These are phyloP conservation scores for Pseudonitzschia pungens DNA, from an alignment of 108 stramenopile genomes.

Conservation along the genomic window DNA sequence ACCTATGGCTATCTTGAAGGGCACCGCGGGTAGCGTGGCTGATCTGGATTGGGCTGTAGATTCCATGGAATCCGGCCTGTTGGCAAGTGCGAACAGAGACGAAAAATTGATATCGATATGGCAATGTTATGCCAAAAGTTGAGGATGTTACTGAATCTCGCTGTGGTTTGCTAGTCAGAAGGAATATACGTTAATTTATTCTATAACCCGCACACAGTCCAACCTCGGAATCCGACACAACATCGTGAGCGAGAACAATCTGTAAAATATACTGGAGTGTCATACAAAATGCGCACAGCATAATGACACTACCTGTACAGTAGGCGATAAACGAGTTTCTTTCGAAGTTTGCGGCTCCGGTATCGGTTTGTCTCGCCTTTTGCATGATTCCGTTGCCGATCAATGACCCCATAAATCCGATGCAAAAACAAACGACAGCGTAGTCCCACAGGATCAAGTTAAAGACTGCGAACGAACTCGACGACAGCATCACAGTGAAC, in stretches of 20 bases:
- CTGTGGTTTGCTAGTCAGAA: not conserved
- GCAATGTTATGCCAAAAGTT: slow-evolving; percentile 45
- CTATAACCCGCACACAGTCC: slow-evolving; percentile 46
- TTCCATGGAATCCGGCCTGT: slow-evolving; percentile 53
- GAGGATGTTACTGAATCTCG: not conserved
- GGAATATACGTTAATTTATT: slow-evolving; percentile 17
- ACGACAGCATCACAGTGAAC: slow-evolving; percentile 87
- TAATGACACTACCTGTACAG: slow-evolving; percentile 91
- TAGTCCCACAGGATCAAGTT: slow-evolving; percentile 86
- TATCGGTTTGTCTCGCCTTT: slow-evolving; percentile 32
- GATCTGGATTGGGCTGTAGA: slow-evolving; percentile 79
- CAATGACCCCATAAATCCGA: slow-evolving; percentile 84
- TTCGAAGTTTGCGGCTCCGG: slow-evolving; percentile 61
- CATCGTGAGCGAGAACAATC: slow-evolving; percentile 22
- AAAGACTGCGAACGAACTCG: slow-evolving; percentile 94
- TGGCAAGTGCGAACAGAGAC: slow-evolving; percentile 64
- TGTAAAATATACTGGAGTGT: slow-evolving; percentile 64
- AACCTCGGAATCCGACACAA: slow-evolving; percentile 14
- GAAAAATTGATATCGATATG: slow-evolving; percentile 66
- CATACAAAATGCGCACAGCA: slow-evolving; percentile 83
- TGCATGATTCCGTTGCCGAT: slow-evolving; percentile 88
- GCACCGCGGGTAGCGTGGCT: slow-evolving; percentile 56
- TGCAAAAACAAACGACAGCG: slow-evolving; percentile 71
- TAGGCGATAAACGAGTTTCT: slow-evolving; percentile 93
- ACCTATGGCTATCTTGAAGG: slow-evolving; percentile 68